Conservation (phyloP, 345 rosid genomes). For the Turritis glabra region DNA sequence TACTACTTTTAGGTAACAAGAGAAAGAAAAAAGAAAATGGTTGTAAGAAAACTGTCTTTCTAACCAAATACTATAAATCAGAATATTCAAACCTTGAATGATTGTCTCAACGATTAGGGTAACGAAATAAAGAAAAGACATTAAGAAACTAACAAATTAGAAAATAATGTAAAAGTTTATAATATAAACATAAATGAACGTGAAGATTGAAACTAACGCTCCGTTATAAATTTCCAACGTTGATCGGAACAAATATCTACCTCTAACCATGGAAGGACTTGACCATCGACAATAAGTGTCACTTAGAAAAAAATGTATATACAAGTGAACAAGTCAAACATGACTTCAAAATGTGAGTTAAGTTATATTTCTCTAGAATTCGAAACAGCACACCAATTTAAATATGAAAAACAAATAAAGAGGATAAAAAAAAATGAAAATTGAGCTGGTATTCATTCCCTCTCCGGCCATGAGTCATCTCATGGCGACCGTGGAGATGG, state of each 20-base stretch:
- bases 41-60: neutral
- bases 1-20: neutral
- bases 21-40: neutral
- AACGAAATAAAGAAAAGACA: neutral
- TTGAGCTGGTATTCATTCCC: slow-evolving; percentile 53
- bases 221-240: no score
- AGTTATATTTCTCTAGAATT: neutral
- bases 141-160: neutral
- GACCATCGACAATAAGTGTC: neutral
- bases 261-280: neutral
- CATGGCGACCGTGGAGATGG: slow-evolving; percentile 41
- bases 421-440: slow-evolving; percentile 14
- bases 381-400: neutral
- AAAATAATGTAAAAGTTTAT: neutral
- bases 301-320: neutral
- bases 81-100: neutral
- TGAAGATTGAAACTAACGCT: no score
- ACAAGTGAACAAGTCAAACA: neutral
- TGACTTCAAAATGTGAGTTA: no score
- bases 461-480: slow-evolving; percentile 44
- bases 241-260: neutral
- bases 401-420: neutral
- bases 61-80: neutral
- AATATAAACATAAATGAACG: no score
- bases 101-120: neutral